Evolutionary conservation across 768 basidiomycete species (phyloP).

Genomic region (Tephrocybe sp.): DNA sequence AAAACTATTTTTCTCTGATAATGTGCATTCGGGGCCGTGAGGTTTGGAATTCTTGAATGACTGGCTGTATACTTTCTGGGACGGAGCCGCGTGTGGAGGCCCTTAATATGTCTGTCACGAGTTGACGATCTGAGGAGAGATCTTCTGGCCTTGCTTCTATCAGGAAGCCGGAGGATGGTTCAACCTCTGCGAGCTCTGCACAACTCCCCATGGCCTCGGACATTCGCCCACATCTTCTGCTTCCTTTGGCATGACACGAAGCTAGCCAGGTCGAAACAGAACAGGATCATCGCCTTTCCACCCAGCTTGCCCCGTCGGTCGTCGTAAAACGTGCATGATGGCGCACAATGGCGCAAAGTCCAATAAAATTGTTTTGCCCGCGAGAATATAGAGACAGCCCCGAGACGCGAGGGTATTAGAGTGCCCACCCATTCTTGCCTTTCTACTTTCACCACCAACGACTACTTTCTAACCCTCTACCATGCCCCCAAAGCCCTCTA

Average conservation of each 20-base stretch:
- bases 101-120: constrained; percentile 3
- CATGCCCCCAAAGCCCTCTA: constrained; percentile 44
- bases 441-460: constrained; percentile 8
- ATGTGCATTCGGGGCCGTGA: constrained; percentile 4
- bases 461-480: constrained; percentile 13
- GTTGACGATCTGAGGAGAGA: constrained; percentile 12
- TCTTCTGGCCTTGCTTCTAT: not conserved
- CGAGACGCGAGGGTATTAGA: constrained; percentile 7
- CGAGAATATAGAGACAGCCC: constrained; percentile 6
- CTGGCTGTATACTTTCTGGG: constrained; percentile 21
- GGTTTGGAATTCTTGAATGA: not conserved
- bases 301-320: constrained; percentile 37
- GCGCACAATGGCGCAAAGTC: constrained; percentile 1
- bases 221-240: constrained; percentile 8
- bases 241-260: constrained; percentile 50
- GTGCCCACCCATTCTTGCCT: constrained; percentile 6
- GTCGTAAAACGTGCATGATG: constrained; percentile 39
- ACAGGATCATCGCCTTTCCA: constrained; percentile 34
- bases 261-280: constrained; percentile 28
- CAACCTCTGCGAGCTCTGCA: not conserved
- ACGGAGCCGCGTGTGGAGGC: constrained; percentile 5
- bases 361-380: constrained; percentile 12
- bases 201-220: constrained; percentile 6
- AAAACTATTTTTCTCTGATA: not conserved
- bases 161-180: constrained; percentile 5